Base-by-base conservation (phyloP, 2,329 filamentous ascomycete species). In the Thielaviopsis euricoi region DNA sequence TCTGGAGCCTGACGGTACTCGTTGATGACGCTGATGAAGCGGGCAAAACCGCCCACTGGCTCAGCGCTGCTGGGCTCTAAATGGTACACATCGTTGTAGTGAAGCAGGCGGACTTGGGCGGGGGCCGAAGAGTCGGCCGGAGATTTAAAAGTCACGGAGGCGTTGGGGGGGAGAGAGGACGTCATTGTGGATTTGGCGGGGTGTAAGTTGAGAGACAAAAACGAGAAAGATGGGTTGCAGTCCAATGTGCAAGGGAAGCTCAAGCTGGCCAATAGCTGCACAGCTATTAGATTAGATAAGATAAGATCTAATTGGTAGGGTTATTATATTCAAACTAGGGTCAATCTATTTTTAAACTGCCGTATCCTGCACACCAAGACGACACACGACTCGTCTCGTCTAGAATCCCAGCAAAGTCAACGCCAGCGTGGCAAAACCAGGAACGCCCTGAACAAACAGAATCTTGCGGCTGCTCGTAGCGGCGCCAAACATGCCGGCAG, bases 21-120 rank as follows among this genome's bases (percentile, higher is more conserved):
- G 60, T 88, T 83, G 63, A 85, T 76, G 25, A 93, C 73, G 3
- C 83, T 85, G 67, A 93, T 83, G 71, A 96, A 95, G 53, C 90
- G 79, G 29, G 87, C 76, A 49, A 86, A 78, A 19, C 90, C 90
- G 26, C 90, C 90, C 1, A 89, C 82, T 1, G 90, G 90, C 66
- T 95, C 88, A 17, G 85, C 81, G 25, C 87, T 89, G 1, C 76
- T 75, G 1, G 71, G 67, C 64, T 95, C 89, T 57, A 95, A 80
- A 65, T 95, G 90, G 69, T 95, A 95, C 61, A 95, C 89, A 71
- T 96, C 89, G 70, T 95, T 95, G 76, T 86, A 95, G 72, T 95
- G 90, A 33, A 95, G 68, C 58, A 95, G 71, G n/a, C 89, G 82
- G 55, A 95, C 72, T 67, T 89, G 85, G 51, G 88, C 86, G 15